Base-by-base conservation (phyloP, 176 grass and related monocot species). In the Phyllostachys edulis region DNA sequence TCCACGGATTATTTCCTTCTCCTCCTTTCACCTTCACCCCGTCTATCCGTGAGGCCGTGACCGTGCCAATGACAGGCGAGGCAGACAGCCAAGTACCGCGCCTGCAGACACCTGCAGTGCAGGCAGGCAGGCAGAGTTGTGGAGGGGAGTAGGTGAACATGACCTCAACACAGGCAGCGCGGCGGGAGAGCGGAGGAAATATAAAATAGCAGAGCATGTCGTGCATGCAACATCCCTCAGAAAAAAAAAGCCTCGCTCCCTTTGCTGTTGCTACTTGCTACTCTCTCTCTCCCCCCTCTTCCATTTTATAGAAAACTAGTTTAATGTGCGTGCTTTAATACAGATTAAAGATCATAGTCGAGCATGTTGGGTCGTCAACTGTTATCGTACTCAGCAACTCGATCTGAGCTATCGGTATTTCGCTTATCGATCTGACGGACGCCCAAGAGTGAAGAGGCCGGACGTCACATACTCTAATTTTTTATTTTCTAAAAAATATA, bases 161-260 rank as follows among this genome's bases (percentile, higher is more conserved):
- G 11, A 36, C 37, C 20, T 38, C 41, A 54, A 36, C 42, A 66
- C 72, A 49, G 13, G 11, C 13, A 80, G 69, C 73, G 74, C 23
- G 46, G 69, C 51, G 61, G 54, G 0, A 80, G 36, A 62, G 59
- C 23, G 2, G 23, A 27, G 23, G 24, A 27, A 13, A 64, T 38
- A 42, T 74, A 90, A 60, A 85, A 51, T 13, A 75, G 11, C 83
- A 49, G 21, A 24, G 38, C 68, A 90, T 87, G 89, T 82, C 88
- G 88, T 83, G 84, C 79, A 44, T 49, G 87, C 81, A 75, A 39
- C 10, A 14, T 49, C 37, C 44, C 64, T 13, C 4, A 17, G 18
- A 18, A 63, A 32, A 29, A 50, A 63, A 80, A 24, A 70, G 38
- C 29, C 37, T 49, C 46, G 13, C 13, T 20, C 36, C 26, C 86